These are phyloP conservation scores for Dillenia turbinata DNA, from an alignment of 164 flowering plant species.

Conservation along the genomic window DNA sequence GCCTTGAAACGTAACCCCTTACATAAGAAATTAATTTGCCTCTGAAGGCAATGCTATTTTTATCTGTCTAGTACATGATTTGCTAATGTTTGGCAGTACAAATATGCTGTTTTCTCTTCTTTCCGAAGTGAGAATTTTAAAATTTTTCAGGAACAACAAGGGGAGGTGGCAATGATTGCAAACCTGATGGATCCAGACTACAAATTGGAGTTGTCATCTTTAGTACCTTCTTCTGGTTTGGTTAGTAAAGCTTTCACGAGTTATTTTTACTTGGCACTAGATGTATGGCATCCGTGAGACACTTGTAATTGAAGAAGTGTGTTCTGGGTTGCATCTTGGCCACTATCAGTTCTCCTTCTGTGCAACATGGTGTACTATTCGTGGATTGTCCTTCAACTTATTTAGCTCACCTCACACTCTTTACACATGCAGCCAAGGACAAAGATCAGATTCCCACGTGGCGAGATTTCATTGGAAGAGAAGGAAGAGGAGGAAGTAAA, in stretches of 20 bases:
- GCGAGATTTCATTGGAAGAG: conserved; percentile 82
- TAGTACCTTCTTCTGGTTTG: conserved; percentile 70
- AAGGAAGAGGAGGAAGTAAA: conserved; percentile 64
- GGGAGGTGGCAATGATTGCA: conserved; percentile 72
- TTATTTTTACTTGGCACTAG: too few species aligned
- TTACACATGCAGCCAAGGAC: conserved; percentile 73
- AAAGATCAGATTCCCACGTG: conserved; percentile 70
- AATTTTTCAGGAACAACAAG: conserved; percentile 57
- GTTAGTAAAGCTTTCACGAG: conserved; percentile 35
- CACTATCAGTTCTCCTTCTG: background rate
- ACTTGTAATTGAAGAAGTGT: too few species aligned
- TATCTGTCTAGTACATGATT: too few species aligned
- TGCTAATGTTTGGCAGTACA: background rate
- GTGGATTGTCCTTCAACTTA: too few species aligned
- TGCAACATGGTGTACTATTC: too few species aligned
- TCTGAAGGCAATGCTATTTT: too few species aligned
- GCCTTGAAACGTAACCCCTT: too few species aligned
- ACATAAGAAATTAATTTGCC: too few species aligned
- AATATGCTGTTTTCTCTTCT: background rate
- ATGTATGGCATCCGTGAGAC: too few species aligned
- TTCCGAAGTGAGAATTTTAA: background rate
- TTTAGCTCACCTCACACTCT: background rate
- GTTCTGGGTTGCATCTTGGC: background rate
- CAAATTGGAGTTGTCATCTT: conserved; percentile 62
- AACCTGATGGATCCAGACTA: conserved; percentile 61